Evolutionary conservation across 768 basidiomycete species (phyloP).

Genomic region (Boletales sp.): DNA sequence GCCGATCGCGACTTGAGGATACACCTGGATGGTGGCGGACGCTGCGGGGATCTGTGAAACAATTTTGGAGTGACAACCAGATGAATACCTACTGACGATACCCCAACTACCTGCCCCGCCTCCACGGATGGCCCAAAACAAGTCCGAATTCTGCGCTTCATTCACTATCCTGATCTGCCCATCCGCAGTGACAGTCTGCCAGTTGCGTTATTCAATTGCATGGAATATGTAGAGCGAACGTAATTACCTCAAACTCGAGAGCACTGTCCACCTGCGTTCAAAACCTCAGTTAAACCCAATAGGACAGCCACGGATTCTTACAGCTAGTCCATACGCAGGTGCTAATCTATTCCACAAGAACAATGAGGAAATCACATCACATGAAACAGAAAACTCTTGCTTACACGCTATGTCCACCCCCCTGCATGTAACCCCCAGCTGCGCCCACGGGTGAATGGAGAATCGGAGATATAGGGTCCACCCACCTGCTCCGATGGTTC

Average conservation of each 20-base stretch:
- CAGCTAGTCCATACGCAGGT: slow-evolving; percentile 42
- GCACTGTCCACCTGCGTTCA: slow-evolving; percentile 40
- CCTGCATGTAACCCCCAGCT: slow-evolving; percentile 49
- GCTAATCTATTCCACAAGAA: slow-evolving; percentile 21
- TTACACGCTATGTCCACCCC: slow-evolving; percentile 43
- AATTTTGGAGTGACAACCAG: too few species aligned
- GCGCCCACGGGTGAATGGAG: background rate
- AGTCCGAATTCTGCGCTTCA: slow-evolving; percentile 37
- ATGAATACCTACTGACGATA: slow-evolving; percentile 31
- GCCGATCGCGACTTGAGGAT: slow-evolving; percentile 9
- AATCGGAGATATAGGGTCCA: background rate
- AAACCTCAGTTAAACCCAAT: too few species aligned
- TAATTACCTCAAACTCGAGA: slow-evolving; percentile 36
- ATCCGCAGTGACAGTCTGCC: slow-evolving; percentile 37
- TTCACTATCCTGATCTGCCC: slow-evolving; percentile 41
- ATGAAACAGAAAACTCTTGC: background rate
- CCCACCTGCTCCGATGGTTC: slow-evolving; percentile 18
- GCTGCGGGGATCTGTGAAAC: slow-evolving; percentile 3
- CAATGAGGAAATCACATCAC: background rate
- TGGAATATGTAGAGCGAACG: background rate
- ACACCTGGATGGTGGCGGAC: slow-evolving; percentile 14
- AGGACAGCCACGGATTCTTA: background rate
- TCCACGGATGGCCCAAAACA: slow-evolving; percentile 55
- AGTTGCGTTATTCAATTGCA: background rate
- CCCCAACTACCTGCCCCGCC: slow-evolving; percentile 53